Evolutionary conservation across 2,329 filamentous ascomycete species (phyloP).

Genomic region (Xylaria sp.): DNA sequence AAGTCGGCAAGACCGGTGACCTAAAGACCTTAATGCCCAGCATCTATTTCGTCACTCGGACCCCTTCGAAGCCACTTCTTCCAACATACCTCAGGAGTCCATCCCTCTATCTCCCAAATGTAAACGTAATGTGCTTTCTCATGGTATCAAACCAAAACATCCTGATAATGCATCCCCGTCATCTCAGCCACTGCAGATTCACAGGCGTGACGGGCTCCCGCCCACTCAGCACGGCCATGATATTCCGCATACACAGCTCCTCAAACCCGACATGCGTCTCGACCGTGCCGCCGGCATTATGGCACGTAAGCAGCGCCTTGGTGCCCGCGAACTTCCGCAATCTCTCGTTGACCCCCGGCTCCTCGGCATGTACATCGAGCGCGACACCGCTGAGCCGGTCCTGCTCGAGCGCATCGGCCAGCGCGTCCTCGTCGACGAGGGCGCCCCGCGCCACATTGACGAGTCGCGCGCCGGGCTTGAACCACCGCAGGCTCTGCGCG

Average conservation of each 20-base stretch:
- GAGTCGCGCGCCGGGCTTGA: constrained; percentile 67
- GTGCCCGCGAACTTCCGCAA: constrained; percentile 55
- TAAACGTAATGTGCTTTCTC: constrained; percentile 12
- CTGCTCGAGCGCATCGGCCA: constrained; percentile 67
- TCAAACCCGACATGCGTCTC: constrained; percentile 76
- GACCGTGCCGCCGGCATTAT: constrained; percentile 74
- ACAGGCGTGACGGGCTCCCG: constrained; percentile 68
- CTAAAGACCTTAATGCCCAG: not conserved
- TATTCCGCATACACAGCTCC: constrained; percentile 73
- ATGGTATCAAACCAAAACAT: not conserved
- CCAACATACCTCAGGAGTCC: not conserved
- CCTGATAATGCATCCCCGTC: constrained; percentile 18
- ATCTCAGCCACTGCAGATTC: constrained; percentile 62
- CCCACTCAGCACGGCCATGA: constrained; percentile 67
- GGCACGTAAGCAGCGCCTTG: constrained; percentile 70
- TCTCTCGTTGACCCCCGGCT: constrained; percentile 64
- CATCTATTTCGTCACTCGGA: not conserved
- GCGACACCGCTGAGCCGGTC: constrained; percentile 64
- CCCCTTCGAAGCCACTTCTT: not conserved
- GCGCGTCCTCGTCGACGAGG: constrained; percentile 72
- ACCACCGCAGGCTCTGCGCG: constrained; percentile 57
- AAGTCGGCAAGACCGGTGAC: not conserved
- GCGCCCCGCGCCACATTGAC: constrained; percentile 75
- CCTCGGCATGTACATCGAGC: constrained; percentile 72
- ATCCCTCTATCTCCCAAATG: not conserved